Evolutionary conservation across 495 filamentous ascomycete species (phyloP), one percentile per base, ranked within the genome.

Genomic region (Letharia lupina): DNA sequence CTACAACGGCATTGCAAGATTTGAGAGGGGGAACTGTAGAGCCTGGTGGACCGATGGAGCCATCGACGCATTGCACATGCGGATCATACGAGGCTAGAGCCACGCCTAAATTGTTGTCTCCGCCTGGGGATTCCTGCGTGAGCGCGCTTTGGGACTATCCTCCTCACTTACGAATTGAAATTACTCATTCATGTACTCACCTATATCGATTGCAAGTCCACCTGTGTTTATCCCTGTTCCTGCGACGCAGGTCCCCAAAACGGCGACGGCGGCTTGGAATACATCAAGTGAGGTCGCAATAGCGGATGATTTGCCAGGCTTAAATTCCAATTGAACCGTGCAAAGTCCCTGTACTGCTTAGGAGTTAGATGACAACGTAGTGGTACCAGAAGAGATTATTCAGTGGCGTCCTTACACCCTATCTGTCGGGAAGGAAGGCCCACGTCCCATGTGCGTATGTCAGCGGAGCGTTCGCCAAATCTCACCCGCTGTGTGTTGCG

Each of bases 1-100:
- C 31, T 4, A 35, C 52, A 2, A 56, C 7, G 11, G 28, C 52
- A 35, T 56, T 18, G 31, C 52, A 56, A 56, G 52, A 56, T 16
- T 35, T 56, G 31, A 56, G 52, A 56, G 52, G 52, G 2, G 52
- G 52, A 16, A 56, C 52, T 0, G 52, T 56, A 7, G 52, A 56
- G 52, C 52, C 52, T 33, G 52, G 52, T 16, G 52, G 52, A 1
- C 52, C 52, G 13, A 56, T 35, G 5, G 52, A 56, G 52, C 52
- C 52, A 56, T 56, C 52, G 52, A 56, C 6, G 52, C 52, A 56
- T 5, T 56, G 52, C 15, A 56, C 52, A 56, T 56, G 52, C 31
- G 52, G 52, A 18, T 33, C 28, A 28, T 56, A 56, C 10, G 52
- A 8, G 5, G 52, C 52, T 56, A 56, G 13, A 12, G 28, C 52